Evolutionary conservation across 1,139 yeast species (phyloP), one percentile per base, ranked within the genome.

Genomic region (Keqinozyma sinolaborantium): DNA sequence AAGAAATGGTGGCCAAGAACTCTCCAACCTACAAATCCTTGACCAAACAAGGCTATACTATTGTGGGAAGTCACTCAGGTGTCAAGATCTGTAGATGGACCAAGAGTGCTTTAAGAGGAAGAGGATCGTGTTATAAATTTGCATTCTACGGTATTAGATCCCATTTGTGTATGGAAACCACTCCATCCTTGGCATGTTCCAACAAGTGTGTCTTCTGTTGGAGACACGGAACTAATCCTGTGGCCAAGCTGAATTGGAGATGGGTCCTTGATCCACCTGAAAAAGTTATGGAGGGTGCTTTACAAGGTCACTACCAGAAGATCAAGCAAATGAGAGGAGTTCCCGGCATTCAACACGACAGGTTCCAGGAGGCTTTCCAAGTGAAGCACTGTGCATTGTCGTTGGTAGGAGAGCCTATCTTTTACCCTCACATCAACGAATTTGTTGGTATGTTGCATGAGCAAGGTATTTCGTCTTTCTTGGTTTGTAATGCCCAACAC

Each of bases 171-270:
- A 88, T 88, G 97, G 97, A 88, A 54, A 79, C 96, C 2, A 88
- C 97, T 0, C 97, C 97, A 1, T 83, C 95, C 2, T 65, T 88
- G 37, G 92, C 96, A 4, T 88, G 97, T 56, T 86, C 96, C 7
- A 88, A 88, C 53, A 88, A 88, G 56, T 88, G 97, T 70, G 97
- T 88, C 3, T 88, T 88, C 53, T 88, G 97, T 60, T 88, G 97
- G 97, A 74, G 97, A 53, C 97, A 90, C 53, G 97, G 97, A 30
- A 88, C 97, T 3, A 90, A 88, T 49, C 97, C 97, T 0, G 97
- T 90, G 2, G 96, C 96, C 16, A 88, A 95, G 28, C 83, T 83
- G 47, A 69, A 67, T 41, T 88, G 97, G 97, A 71, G 97, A 51
- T 88, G 97, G 97, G 92, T 86, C 49, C 83, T 87, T 16, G 96